These are phyloP conservation scores for Aquilaria malaccensis DNA, from an alignment of 345 rosid species.

Conservation along the genomic window DNA sequence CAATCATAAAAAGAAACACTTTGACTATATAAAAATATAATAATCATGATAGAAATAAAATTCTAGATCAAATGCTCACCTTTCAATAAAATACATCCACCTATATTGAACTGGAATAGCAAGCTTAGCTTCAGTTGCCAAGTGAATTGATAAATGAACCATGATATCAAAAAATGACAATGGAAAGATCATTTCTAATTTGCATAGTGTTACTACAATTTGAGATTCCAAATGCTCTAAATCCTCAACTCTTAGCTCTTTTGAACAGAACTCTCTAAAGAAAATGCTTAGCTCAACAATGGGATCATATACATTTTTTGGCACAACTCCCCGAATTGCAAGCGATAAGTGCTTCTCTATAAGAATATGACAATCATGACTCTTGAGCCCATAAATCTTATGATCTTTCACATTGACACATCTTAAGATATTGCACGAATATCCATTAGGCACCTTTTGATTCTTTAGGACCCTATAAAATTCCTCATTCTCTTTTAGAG, in stretches of 20 bases:
- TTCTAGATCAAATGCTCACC: not conserved
- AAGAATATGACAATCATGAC: conserved; percentile 13
- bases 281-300: not conserved
- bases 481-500: not conserved
- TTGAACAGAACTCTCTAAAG: conserved; percentile 3
- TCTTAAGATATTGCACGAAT: conserved; percentile 1
- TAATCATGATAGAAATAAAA: no score
- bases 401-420: conserved; percentile 4
- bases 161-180: conserved; percentile 10
- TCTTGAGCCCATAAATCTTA: conserved; percentile 1
- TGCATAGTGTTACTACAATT: not conserved
- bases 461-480: not conserved
- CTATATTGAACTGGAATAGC: conserved; percentile 2
- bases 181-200: conserved; percentile 6
- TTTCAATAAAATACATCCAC: conserved; percentile 8
- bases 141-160: conserved; percentile 1
- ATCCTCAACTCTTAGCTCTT: not conserved
- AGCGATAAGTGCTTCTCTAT: conserved; percentile 3
- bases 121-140: not conserved
- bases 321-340: conserved; percentile 1
- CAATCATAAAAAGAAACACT: no score
- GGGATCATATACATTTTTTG: not conserved
- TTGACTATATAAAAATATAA: no score
- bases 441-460: conserved; percentile 8
- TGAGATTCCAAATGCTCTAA: not conserved